Evolutionary conservation across 1,139 yeast species (phyloP), one percentile per base, ranked within the genome.

Genomic region (Sugiyamaella grinbergsii): DNA sequence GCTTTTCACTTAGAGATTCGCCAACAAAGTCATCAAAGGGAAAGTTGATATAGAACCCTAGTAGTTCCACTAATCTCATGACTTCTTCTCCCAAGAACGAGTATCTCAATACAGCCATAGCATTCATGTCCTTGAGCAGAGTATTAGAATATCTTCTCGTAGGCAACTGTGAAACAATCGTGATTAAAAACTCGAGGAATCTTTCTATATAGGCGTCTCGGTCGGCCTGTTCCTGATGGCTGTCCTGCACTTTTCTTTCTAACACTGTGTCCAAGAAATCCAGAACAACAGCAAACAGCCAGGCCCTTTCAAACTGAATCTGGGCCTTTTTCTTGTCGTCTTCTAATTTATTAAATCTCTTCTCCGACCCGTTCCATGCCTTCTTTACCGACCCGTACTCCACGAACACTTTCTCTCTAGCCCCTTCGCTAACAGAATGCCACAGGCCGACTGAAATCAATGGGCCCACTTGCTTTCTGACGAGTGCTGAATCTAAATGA

Each of bases 21-120:
- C 80, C 79, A 0, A 72, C 59, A 48, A 72, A 68, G 48, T 76
- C 80, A 56, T 76, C 70, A 13, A 77, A 61, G 1, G 80, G 79
- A 54, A 70, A 74, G 42, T 66, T 57, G 2, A 72, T 44, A 42
- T 63, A 69, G 41, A 67, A 62, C 10, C 61, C 58, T 2, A 74
- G 53, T 5, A 64, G 36, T 1, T 62, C 58, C 16, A 59, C 44
- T 34, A 52, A 52, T 7, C 41, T 18, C 13, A 23, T 33, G 5
- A 16, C 32, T 4, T 29, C 29, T 28, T 4, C 5, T 8, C 19
- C 15, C 5, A 15, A 5, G 23, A 7, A 26, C 6, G 11, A 4
- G 15, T 13, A 31, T 15, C 15, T 7, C 10, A 38, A 11, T 5
- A 36, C 26, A 2, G 40, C 41, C 22, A 43, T 18, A 10, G 34